Base-by-base conservation (phyloP, 1,139 yeast species). In the Geotrichum siamense region DNA sequence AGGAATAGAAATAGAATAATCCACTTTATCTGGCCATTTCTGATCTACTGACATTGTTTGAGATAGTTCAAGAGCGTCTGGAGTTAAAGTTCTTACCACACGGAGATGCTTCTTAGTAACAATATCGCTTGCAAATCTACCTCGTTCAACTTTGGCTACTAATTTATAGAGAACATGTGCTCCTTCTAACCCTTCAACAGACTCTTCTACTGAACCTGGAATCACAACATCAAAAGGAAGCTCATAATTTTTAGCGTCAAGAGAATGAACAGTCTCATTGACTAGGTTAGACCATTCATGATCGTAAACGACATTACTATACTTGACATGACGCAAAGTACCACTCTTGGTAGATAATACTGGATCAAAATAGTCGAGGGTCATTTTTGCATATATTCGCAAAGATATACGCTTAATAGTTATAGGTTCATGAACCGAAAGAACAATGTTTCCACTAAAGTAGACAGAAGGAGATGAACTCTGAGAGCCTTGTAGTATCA, bases 41-140 rank as follows among this genome's bases (percentile, higher is more conserved):
- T 91, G 91, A 58, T 87, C 96, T 19, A 91, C 94, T 0, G 95
- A 87, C 53, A 87, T 84, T 0, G 97, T 86, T 63, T 91, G 97
- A 0, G 93, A 74, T 36, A 89, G 69, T 58, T 93, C 98, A 1
- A 85, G 75, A 0, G 94, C 77, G 62, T 89, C 97, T 1, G 94
- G 76, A 0, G 95, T 80, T 47, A 89, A 65, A 0, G 98, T 91
- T 53, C 98, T 73, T n/a, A 91, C 77, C 12, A 93, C 80, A 49
- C 96, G 74, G 9, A 93, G 53, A 56, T 81, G 89, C 53, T 79
- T 84, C 54, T 77, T 79, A 21, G 87, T 72, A n/a, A 70, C 56
- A 54, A 89, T 63, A 47, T 78, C 76, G 49, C 74, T 73, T 44
- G 79, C 75, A 57, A 84, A 84, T 50, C 89, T 77, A 1, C 94